Base-by-base conservation (phyloP, 148 eudicot species). In the Nepenthes mirabilis region DNA sequence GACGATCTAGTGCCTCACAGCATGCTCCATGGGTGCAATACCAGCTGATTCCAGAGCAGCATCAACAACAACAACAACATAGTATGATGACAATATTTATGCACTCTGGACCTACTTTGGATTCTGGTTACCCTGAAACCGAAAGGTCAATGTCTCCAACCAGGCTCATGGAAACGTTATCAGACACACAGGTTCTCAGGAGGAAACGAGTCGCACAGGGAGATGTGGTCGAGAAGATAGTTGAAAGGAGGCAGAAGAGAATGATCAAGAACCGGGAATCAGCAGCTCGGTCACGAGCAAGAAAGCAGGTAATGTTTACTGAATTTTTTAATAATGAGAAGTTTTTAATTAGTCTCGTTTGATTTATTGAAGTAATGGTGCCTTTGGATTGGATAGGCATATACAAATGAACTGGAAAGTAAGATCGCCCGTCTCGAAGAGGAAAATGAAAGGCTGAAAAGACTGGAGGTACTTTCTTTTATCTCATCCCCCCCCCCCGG, bases 191-290 rank as follows among this genome's bases (percentile, higher is more conserved):
- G 69, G 69, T 86, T 10, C 83, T 82, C 23, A 87, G 94, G 14
- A 65, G 89, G 65, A 88, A 93, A 74, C 77, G 96, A 79, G 70
- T 66, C 69, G 83, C 80, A 57, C 69, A 80, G 0, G 94, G 80
- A n/a, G 90, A 76, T 36, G 79, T 85, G 72, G 83, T 79, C 54
- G 94, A 91, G 65, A 91, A 75, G 74, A 85, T 88, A 8, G 98
- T 88, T 51, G 96, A 91, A 74, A 83, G 94, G 83, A 82, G 96
- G 80, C 96, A 91, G 67, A 91, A 91, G 72, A 80, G 98, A 64
- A 91, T 91, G 98, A 91, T 91, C 48, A 88, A 91, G 77, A 91
- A 91, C 56, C 66, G 98, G 62, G 98, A 91, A 79, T 91, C 98
- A 47, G 98, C 98, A 34, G 98, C 98, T 2, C 77, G 98, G 59